Evolutionary conservation across 2,329 filamentous ascomycete species (phyloP).

Genomic region (Talaromyces sp.): DNA sequence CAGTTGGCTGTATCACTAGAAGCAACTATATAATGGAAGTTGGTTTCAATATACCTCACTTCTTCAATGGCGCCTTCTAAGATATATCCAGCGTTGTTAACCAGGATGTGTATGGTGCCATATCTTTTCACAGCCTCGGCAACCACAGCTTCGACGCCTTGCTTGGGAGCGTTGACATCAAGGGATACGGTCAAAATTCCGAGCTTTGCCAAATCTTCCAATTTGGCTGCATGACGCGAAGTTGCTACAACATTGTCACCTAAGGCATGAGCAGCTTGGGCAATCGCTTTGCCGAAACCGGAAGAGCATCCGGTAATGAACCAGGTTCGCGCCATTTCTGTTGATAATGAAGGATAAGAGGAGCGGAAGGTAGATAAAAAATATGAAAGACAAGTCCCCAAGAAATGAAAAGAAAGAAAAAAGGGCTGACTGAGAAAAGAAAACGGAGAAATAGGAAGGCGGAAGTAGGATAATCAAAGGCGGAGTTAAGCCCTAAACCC

Average conservation of each 20-base stretch:
- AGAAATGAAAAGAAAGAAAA: neutral
- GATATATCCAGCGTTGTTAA: slow-evolving; percentile 21
- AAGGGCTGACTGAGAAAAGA: neutral
- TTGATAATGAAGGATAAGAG: neutral
- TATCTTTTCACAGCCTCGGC: slow-evolving; percentile 9
- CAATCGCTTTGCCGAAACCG: slow-evolving; percentile 4
- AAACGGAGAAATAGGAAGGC: neutral
- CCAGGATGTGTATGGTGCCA: slow-evolving; percentile 17
- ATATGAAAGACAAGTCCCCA: neutral
- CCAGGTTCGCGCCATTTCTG: slow-evolving; percentile 8
- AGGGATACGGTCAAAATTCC: neutral
- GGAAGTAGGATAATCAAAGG: neutral
- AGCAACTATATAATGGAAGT: neutral
- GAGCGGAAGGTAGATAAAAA: neutral
- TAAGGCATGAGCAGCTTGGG: neutral
- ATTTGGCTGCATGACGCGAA: neutral
- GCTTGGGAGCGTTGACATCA: neutral
- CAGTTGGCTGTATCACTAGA: neutral
- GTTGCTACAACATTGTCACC: slow-evolving; percentile 5
- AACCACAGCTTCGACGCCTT: slow-evolving; percentile 10
- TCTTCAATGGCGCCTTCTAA: slow-evolving; percentile 20
- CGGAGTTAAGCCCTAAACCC: neutral
- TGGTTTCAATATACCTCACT: neutral
- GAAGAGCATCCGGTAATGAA: slow-evolving; percentile 13
- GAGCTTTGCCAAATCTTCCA: neutral